Evolutionary conservation across 371 early-diverging fungal species (phyloP).

Genomic region (Mortierella sp.): DNA sequence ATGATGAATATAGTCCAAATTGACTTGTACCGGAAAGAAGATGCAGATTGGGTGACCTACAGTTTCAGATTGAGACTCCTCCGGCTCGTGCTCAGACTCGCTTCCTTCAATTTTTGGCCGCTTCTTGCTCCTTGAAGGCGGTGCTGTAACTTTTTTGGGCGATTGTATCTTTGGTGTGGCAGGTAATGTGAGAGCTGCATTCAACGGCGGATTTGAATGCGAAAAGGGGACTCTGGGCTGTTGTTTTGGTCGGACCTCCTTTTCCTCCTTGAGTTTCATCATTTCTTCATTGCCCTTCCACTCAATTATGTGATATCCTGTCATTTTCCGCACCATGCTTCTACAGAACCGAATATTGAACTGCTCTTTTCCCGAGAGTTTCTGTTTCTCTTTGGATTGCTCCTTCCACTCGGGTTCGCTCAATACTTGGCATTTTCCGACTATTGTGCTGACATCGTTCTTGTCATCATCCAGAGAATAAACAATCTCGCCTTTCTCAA

Average conservation of each 20-base stretch:
- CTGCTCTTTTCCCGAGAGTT: neutral
- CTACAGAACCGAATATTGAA: slow-evolving; percentile 43
- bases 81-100: slow-evolving; percentile 19
- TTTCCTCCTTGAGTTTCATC: slow-evolving; percentile 59
- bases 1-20: neutral
- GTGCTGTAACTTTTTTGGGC: neutral
- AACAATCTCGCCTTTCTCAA: slow-evolving; percentile 55
- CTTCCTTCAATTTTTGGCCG: neutral
- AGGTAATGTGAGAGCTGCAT: neutral
- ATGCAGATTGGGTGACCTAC: neutral
- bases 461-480: slow-evolving; percentile 63
- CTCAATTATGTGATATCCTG: slow-evolving; percentile 53
- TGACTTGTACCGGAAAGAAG: neutral
- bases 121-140: neutral
- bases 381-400: slow-evolving; percentile 11
- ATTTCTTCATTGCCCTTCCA: slow-evolving; percentile 48
- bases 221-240: neutral
- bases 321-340: slow-evolving; percentile 53
- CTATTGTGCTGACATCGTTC: slow-evolving; percentile 56
- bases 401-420: slow-evolving; percentile 34
- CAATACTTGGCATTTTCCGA: slow-evolving; percentile 56
- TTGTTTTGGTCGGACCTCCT: slow-evolving; percentile 23
- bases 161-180: neutral
- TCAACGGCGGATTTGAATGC: neutral
- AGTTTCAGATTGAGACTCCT: slow-evolving; percentile 13